Evolutionary conservation across 306 rosid genomes (phyloP).

Genomic region (Purshia tridentata): DNA sequence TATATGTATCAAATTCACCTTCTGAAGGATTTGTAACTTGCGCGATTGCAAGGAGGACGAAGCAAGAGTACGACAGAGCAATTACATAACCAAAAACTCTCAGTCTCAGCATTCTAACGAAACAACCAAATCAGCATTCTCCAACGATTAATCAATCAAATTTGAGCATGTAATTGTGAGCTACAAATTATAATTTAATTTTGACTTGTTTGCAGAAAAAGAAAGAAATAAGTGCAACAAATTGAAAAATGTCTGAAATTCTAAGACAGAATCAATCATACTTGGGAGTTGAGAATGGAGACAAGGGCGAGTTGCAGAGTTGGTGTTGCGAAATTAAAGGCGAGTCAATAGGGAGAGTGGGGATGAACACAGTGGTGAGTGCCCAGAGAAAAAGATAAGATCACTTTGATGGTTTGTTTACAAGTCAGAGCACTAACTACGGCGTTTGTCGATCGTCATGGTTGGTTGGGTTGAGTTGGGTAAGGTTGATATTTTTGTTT

Average conservation of each 20-base stretch:
- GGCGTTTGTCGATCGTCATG: background rate
- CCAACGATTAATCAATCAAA: background rate
- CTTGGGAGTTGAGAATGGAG: background rate
- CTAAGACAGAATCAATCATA: background rate
- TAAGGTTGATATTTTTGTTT: background rate
- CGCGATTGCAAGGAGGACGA: slow-evolving; percentile 37
- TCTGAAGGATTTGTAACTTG: slow-evolving; percentile 62
- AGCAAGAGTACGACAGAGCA: slow-evolving; percentile 37
- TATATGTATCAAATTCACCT: slow-evolving; percentile 37
- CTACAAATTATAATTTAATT: background rate
- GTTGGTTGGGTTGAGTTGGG: background rate
- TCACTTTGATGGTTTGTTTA: too few relatives aligned
- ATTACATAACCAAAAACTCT: slow-evolving; percentile 43
- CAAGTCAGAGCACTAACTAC: background rate
- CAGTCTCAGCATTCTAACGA: slow-evolving; percentile 41
- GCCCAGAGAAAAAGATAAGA: too few relatives aligned
- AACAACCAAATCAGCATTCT: slow-evolving; percentile 20
- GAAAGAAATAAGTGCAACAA: background rate
- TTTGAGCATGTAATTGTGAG: background rate
- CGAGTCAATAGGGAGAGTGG: background rate
- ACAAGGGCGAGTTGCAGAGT: background rate
- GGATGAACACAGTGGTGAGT: background rate
- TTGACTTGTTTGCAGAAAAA: background rate
- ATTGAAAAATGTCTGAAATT: too few relatives aligned
- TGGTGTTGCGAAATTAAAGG: background rate